A percentile compares a stretch with the other conserved stretches of the same genome.
phyloP scores from a whole-genome alignment of 345 rosid species.

The Cardamine resedifolia region DNA sequence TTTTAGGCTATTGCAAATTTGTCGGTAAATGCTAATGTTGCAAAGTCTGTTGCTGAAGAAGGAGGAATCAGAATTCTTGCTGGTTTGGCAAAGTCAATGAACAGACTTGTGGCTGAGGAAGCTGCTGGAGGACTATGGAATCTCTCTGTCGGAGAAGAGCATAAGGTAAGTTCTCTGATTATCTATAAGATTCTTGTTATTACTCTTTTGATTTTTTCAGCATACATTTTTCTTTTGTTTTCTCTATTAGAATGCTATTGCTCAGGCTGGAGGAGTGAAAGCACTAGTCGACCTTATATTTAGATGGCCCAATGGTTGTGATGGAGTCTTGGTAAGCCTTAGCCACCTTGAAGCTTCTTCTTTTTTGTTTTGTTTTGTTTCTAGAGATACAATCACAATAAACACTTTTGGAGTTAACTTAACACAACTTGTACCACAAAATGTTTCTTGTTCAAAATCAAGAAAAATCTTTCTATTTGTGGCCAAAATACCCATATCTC shows the following conservation, averaged over 20 bases:
- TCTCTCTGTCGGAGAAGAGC: slow-evolving; percentile 91
- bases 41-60: slow-evolving; percentile 81
- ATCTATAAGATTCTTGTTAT: background rate
- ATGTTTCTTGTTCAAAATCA: background rate
- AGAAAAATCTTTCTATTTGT: background rate
- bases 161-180: slow-evolving; percentile 53
- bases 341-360: background rate
- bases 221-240: background rate
- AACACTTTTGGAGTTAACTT: background rate
- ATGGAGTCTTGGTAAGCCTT: slow-evolving; percentile 67
- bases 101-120: slow-evolving; percentile 80
- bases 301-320: slow-evolving; percentile 75
- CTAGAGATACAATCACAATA: background rate
- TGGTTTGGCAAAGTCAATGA: slow-evolving; percentile 71
- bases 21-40: slow-evolving; percentile 78
- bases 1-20: slow-evolving; percentile 80
- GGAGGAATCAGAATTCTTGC: slow-evolving; percentile 74
- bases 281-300: slow-evolving; percentile 78
- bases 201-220: slow-evolving; percentile 9
- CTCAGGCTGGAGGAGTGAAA: slow-evolving; percentile 77
- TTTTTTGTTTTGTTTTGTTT: slow-evolving; percentile 8
- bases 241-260: slow-evolving; percentile 60
- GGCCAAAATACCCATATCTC: background rate
- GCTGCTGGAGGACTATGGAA: slow-evolving; percentile 94
- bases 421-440: background rate